These are phyloP conservation scores for Omphalotus guepiniiformis DNA, from an alignment of 768 basidiomycete genomes.

Conservation along the genomic window DNA sequence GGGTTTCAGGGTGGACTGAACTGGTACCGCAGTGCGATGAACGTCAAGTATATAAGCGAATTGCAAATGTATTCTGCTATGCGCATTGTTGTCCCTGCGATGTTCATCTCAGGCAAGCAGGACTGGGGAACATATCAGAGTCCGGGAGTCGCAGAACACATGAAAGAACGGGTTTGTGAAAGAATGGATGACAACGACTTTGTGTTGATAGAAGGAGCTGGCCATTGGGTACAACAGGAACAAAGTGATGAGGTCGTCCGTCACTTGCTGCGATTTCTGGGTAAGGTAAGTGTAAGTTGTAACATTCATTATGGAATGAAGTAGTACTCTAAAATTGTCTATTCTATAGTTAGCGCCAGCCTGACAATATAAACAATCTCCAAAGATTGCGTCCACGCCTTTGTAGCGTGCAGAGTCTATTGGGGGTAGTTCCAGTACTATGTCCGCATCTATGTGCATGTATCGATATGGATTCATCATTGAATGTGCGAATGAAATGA, in stretches of 20 bases:
- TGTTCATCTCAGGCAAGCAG: conserved; percentile 50
- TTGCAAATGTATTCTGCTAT: conserved; percentile 41
- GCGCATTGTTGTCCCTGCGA: conserved; percentile 46
- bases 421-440: background rate
- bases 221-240: conserved; percentile 67
- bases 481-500: background rate
- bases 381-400: too few species aligned
- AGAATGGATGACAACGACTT: conserved; percentile 41
- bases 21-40: conserved; percentile 43
- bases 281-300: too few species aligned
- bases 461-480: background rate
- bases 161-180: conserved; percentile 32
- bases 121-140: conserved; percentile 63
- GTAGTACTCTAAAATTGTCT: too few species aligned
- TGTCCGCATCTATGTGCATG: background rate
- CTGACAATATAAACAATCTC: too few species aligned
- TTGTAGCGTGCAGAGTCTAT: too few species aligned
- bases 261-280: conserved; percentile 38
- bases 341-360: too few species aligned
- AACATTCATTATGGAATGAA: too few species aligned
- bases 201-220: conserved; percentile 50
- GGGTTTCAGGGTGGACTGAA: conserved; percentile 67
- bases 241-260: conserved; percentile 37
- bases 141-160: conserved; percentile 43
- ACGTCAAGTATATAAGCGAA: conserved; percentile 31